Base-by-base conservation (phyloP, 1,284 basidiomycete genomes). In the Apiotrichum akiyoshidainum region DNA sequence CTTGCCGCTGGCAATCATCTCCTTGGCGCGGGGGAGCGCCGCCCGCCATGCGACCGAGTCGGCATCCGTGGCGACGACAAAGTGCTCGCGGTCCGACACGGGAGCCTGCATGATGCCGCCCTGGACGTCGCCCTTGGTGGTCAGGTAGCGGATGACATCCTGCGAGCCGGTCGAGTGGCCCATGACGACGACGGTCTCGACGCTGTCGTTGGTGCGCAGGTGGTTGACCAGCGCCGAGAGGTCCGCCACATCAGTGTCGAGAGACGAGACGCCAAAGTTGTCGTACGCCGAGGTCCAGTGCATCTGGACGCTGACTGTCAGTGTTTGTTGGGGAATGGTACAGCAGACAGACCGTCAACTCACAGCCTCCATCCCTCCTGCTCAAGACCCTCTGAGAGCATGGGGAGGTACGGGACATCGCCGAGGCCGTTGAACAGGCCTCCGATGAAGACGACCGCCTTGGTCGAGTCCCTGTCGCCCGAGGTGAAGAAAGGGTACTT, bases 81-180 rank as follows among this genome's bases (percentile, higher is more conserved):
- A 64, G 55, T 64, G 70, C 59, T 78, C 74, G 16, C 76, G 64
- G 58, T 78, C 77, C 1, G 73, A 75, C 9, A 71, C 75, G 14
- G 77, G 73, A 1, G 76, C 78, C 61, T 79, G 78, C 61, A 79
- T 72, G 61, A 79, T 78, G 5, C 73, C 78, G 2, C 72, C 74
- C 13, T 71, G 58, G 41, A 75, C 69, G 10, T 41, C 34, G n/a
- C 65, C 46, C 13, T 9, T 2, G 10, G 17, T 33, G 31, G 68
- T 65, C 35, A 78, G 68, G 66, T 76, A 78, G 47, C 71, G 68
- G 19, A 77, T 73, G 22, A 75, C 70, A 55, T 78, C 76, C 62
- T 79, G 78, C 14, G 70, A 75, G 13, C 78, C 78, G 8, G 78
- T 79, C 5, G 73, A 75, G 58, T 78, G 77, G 42, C 78, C 78